Conservation (phyloP, 139 green algal species). For the Tetraselmis striata region DNA sequence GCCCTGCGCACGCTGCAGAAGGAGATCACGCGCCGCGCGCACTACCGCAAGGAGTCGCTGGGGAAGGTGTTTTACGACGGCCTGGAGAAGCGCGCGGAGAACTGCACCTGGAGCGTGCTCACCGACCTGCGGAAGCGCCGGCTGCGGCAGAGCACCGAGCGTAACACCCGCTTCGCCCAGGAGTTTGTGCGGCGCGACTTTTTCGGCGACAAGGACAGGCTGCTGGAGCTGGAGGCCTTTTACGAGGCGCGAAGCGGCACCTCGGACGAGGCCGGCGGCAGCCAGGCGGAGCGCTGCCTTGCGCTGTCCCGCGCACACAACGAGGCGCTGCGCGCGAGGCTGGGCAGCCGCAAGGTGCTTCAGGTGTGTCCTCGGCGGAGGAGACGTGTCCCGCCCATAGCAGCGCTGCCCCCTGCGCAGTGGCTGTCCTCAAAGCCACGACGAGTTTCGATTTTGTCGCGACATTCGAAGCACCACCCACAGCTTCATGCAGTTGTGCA, state of each 20-base stretch:
- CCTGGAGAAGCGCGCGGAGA: slow-evolving; percentile 37
- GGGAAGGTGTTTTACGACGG: slow-evolving; percentile 43
- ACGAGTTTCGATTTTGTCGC: no score
- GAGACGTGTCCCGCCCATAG: no score
- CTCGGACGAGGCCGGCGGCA: background rate
- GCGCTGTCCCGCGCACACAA: background rate
- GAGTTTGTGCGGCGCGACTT: background rate
- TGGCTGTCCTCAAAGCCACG: no score
- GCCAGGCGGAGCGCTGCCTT: background rate
- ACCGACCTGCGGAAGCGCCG: background rate
- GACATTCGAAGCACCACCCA: no score
- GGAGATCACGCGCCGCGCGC: slow-evolving; percentile 15
- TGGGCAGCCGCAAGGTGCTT: background rate
- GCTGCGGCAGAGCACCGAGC: background rate
- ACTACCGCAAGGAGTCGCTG: slow-evolving; percentile 33
- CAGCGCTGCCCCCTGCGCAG: no score
- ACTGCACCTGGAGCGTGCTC: background rate
- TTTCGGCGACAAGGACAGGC: background rate
- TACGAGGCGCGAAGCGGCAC: background rate
- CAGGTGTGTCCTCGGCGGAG: no score
- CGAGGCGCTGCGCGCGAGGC: background rate
- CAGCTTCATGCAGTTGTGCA: no score
- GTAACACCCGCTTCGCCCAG: background rate
- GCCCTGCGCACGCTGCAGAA: background rate
- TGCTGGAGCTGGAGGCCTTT: background rate